Evolutionary conservation across 768 basidiomycete genomes (phyloP), one percentile per base, ranked within the genome.

Genomic region (Chalciporus piperatus): DNA sequence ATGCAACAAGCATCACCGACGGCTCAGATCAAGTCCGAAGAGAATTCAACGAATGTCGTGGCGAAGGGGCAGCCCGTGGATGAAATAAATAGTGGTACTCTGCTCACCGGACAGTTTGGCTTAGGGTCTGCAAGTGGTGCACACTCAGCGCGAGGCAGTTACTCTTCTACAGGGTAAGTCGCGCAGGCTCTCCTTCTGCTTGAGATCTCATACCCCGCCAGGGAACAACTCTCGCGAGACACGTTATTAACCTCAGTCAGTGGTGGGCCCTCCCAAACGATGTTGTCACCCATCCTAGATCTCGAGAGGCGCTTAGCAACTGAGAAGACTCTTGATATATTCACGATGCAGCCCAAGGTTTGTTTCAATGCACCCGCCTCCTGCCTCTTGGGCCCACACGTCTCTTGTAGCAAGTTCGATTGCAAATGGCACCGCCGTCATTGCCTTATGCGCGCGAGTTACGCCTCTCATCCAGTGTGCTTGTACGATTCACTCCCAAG

Each of bases 281-380:
- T 81, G 52, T 69, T 73, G 12, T 78, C 78, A 61, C 78, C 89
- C 6, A 72, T 96, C 17, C 70, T 80, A 23, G 90, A 94, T 57
- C 78, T 99, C 14, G 96, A 98, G 65, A 74, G 79, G 30, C 76
- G 91, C 23, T 76, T 99, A 30, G 78, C 84, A 25, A 86, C 91
- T 1, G 81, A 87, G 27, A 76, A 80, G 17, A 91, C 91, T 8
- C 72, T 98, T 25, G 97, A 99, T 67, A 85, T 99, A 41, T 99
- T 99, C 68, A 91, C 92, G 1, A 96, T 99, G 93, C 80, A 82
- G 56, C 88, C 88, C 1, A 94, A 92, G 82, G 96, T 92, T 56
- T 55, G 56, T 58, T 44, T 22, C 13, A 9, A 41, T 50, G 5
- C 13, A 40, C 30, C 13, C 11, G 27, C 11, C 30, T 32, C 30